Evolutionary conservation across 73 alveolate species (phyloP), one percentile per base, ranked within the genome.

Genomic region (Breviolum minutum): DNA sequence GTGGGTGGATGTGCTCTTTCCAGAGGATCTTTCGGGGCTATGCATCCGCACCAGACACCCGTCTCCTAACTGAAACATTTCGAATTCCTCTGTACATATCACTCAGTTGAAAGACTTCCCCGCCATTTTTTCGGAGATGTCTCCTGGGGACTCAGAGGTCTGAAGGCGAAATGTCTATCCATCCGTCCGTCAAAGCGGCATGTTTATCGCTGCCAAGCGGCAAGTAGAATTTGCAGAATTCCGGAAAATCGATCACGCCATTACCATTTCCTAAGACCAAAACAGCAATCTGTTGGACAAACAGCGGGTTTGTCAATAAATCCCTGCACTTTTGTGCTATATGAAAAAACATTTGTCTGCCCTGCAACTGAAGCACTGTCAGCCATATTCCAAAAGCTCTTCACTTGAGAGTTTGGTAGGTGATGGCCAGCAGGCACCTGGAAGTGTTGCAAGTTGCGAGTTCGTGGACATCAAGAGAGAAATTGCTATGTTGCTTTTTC

Each of bases 381-480:
- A 6, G 97, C 97, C 97, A 90, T 90, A 32, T 70, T 90, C 97
- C 97, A 90, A 19, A 71, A 90, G 97, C 97, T 90, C n/a, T 90
- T 90, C 77, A 90, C 87, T 81, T 90, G 97, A 22, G 77, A n/a
- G 12, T 11, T 40, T 1, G 97, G 97, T 60, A 90, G 69, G 32
- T 90, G 97, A 71, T 90, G 97, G 24, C 97, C 97, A 4, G 76
- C 32, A 8, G 97, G 97, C 63, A 90, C 87, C 95, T 87, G 66
- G 32, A 20, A 27, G 64, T 16, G 14, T 27, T 7, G 86, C 63
- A 9, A 68, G 77, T 68, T 14, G 77, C 24, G 6, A 68, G 24
- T 68, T 68, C 61, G 86, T 61, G 77, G 1, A 22, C 77, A 40
- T 40, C 54, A 40, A 40, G 54, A 40, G 3, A 40, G 54, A 40